Conservation (phyloP, 2,329 filamentous ascomycete species). For the Dothiorella sarmentorum region DNA sequence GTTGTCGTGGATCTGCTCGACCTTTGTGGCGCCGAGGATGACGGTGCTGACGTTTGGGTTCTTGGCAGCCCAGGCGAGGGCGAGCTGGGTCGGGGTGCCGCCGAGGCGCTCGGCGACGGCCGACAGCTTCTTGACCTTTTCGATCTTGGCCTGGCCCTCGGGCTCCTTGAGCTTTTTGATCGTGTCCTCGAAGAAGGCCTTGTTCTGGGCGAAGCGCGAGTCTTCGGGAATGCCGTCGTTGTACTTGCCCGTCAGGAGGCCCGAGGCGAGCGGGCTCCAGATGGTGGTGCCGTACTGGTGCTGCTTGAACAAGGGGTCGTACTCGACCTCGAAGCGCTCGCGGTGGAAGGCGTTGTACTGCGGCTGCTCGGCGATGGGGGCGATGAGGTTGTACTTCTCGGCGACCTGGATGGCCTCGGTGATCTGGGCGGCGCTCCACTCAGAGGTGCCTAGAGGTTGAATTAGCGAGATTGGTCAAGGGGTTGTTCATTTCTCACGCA, state of each 20-base stretch:
- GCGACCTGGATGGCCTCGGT: slow-evolving; percentile 57
- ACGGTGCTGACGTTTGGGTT: slow-evolving; percentile 57
- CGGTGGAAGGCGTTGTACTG: slow-evolving; percentile 62
- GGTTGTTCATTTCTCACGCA: neutral
- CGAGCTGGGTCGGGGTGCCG: slow-evolving; percentile 49
- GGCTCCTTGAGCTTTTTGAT: slow-evolving; percentile 50
- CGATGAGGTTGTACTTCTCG: slow-evolving; percentile 61
- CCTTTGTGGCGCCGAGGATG: slow-evolving; percentile 53
- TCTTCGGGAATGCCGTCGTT: slow-evolving; percentile 60
- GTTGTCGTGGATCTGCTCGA: slow-evolving; percentile 49
- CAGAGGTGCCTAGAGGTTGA: slow-evolving; percentile 43
- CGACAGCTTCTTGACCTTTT: slow-evolving; percentile 56
- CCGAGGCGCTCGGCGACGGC: slow-evolving; percentile 49
- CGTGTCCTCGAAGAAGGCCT: slow-evolving; percentile 55
- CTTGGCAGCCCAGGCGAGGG: slow-evolving; percentile 59
- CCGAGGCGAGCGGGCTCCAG: slow-evolving; percentile 55
- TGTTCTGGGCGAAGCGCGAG: slow-evolving; percentile 58
- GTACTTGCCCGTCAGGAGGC: slow-evolving; percentile 62
- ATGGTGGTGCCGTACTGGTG: slow-evolving; percentile 57
- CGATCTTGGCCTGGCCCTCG: slow-evolving; percentile 52
- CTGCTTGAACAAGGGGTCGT: slow-evolving; percentile 55
- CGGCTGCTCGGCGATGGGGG: slow-evolving; percentile 53
- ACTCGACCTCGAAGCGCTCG: slow-evolving; percentile 60
- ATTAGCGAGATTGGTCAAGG: neutral
- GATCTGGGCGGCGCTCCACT: slow-evolving; percentile 60